A percentile compares a stretch with the other conserved stretches of the same genome.
phyloP scores from a whole-genome alignment of 148 eudicot species.

The Oxyria digyna region DNA sequence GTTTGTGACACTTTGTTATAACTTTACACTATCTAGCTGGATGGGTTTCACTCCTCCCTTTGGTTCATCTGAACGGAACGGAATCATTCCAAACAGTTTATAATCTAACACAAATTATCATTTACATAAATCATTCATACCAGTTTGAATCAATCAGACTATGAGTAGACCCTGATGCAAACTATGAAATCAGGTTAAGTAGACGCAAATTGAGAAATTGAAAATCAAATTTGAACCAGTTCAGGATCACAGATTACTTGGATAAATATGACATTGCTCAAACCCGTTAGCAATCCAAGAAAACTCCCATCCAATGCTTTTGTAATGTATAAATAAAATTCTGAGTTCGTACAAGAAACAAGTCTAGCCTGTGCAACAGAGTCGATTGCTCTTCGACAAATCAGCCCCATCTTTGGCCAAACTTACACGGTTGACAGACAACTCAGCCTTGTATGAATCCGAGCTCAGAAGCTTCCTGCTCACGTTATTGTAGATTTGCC shows the following conservation, averaged over 20 bases:
- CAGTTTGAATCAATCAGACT: background rate
- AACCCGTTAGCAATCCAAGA: background rate
- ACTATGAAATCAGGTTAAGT: background rate
- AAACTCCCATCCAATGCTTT: background rate
- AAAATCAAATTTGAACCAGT: background rate
- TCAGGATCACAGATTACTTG: background rate
- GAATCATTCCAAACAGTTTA: background rate
- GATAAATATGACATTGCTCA: background rate
- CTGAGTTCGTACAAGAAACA: background rate
- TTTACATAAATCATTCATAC: background rate
- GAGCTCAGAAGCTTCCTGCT: slow-evolving; percentile 64
- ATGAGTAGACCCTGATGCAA: background rate
- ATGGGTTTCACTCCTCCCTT: background rate
- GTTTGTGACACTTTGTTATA: background rate
- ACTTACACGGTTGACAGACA: slow-evolving; percentile 54
- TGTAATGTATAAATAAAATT: background rate
- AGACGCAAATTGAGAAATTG: background rate
- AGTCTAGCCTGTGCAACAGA: slow-evolving; percentile 43
- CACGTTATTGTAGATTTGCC: slow-evolving; percentile 53
- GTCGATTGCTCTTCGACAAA: slow-evolving; percentile 29
- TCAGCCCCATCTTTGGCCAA: slow-evolving; percentile 35
- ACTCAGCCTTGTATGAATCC: slow-evolving; percentile 65
- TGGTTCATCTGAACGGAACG: background rate
- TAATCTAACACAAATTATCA: background rate
- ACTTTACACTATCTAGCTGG: slow-evolving; percentile 1